Base-by-base conservation (phyloP, 75 land plant genomes). In the Pinus tabuliformis region DNA sequence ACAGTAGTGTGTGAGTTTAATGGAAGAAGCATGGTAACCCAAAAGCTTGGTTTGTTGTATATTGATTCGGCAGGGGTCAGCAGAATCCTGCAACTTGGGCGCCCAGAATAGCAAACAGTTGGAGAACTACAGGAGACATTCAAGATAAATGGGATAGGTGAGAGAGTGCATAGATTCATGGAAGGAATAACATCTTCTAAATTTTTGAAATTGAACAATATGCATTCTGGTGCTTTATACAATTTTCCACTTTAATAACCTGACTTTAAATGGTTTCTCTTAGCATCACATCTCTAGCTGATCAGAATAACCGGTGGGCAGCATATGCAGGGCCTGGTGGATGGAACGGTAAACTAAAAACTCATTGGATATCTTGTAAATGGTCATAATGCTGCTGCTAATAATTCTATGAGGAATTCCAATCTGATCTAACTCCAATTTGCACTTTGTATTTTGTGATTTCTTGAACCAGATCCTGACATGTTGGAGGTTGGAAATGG, bases 401-500 rank as follows among this genome's bases (percentile, higher is more conserved):
- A 0, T 37, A 37, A 17, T 65, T 17, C 45, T 65, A 36, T 39
- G 18, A 2, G 36, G 20, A 17, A 20, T 37, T 66, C 8, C 42
- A 2, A 66, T 17, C 45, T 66, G 49, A 39, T 39, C 42, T 37
- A 39, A 39, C 6, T 17, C 18, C 66, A 24, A 30, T 39, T 39
- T 39, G 42, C 5, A 39, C 42, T 39, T 39, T 39, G 42, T 5
- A 39, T 39, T 39, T 39, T 4, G 6, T 39, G 6, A 39, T 72
- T 22, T 15, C 21, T 28, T 5, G 42, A 63, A 63, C 14, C 88
- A 94, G 97, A 95, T 86, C 98, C 98, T 5, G 98, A 95, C 82
- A 95, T 95, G 98, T 78, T 95, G 36, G 98, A 95, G 83, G 93
- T 95, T 75, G 98, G 98, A 17, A 95, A 95, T 84, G 98, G 98